Conservation (phyloP, 2,329 filamentous ascomycete genomes). For the Capronia coronata region DNA sequence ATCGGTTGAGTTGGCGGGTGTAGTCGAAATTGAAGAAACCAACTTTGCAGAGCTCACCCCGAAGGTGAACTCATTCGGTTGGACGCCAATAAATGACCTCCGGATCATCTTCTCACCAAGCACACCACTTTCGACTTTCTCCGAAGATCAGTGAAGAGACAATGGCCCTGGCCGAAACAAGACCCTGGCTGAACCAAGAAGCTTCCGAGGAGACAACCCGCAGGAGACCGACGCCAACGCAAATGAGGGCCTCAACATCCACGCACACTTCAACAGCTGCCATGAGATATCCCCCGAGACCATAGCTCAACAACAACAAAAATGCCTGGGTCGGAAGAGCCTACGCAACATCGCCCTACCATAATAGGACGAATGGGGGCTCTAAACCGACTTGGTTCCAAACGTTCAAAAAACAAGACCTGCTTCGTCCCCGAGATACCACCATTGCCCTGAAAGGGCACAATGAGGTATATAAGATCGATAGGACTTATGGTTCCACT, state of each 20-base stretch:
- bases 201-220: background rate
- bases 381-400: constrained; percentile 15
- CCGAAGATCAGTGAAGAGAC: constrained; percentile 25
- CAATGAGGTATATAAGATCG: constrained; percentile 23
- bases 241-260: constrained; percentile 25
- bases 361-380: constrained; percentile 14
- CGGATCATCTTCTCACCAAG: constrained; percentile 5
- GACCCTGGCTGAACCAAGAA: constrained; percentile 3
- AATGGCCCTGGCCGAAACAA: constrained; percentile 10
- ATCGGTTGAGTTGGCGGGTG: constrained; percentile 5
- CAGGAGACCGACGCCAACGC: constrained; percentile 5
- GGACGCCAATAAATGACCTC: background rate
- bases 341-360: constrained; percentile 15
- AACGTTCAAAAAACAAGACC: constrained; percentile 21
- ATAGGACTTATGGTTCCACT: constrained; percentile 30
- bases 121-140: constrained; percentile 18
- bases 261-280: constrained; percentile 20
- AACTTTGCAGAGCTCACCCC: constrained; percentile 2
- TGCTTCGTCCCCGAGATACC: constrained; percentile 29
- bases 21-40: background rate
- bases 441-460: constrained; percentile 3
- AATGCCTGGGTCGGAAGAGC: constrained; percentile 14
- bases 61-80: constrained; percentile 18
- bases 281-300: constrained; percentile 26
- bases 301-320: constrained; percentile 22